Evolutionary conservation across 345 rosid genomes (phyloP), one percentile per base, ranked within the genome.

Genomic region (Clausena lansium): DNA sequence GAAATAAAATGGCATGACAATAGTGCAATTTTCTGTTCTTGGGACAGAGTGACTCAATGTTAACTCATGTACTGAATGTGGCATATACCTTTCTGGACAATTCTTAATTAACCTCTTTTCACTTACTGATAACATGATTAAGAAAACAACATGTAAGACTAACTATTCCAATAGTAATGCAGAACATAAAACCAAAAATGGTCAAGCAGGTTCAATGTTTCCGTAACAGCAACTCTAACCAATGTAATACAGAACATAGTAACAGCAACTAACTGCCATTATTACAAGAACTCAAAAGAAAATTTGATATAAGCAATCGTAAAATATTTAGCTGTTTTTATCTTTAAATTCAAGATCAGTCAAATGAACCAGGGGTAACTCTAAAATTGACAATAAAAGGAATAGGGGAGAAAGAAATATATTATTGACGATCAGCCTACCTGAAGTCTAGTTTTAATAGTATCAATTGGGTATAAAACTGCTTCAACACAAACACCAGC

Each of bases 401-500:
- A 33, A 57, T 2, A 5, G n/a, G 22, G 10, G 1, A 19, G 14
- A 28, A 27, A 25, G 59, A 19, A 41, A 2, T 28, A 74, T 41
- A 63, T 20, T 41, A 4, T 9, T 10, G 32, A 67, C 4, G 0
- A 1, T 72, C 32, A 73, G 78, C 84, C 79, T 66, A 86, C 98
- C 87, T 94, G 98, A 1, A 94, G 82, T 70, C 97, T 84, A 71
- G 98, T 94, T 85, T 91, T 94, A 69, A 92, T 89, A 3, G 98
- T 94, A 86, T 94, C 98, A 76, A 94, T 85, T 57, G 98, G 97
- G 81, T 94, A 94, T 59, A 94, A 78, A 70, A 90, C 90, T 24
- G 98, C 89, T 84, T 94, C 97, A 11, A 90, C 98, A 54, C 90
- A 83, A 78, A 91, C 89, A 74, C 98, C 98, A 78, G 96, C 94